Base-by-base conservation (phyloP, 2,329 filamentous ascomycete species). In the Fragosphaeria purpurea region DNA sequence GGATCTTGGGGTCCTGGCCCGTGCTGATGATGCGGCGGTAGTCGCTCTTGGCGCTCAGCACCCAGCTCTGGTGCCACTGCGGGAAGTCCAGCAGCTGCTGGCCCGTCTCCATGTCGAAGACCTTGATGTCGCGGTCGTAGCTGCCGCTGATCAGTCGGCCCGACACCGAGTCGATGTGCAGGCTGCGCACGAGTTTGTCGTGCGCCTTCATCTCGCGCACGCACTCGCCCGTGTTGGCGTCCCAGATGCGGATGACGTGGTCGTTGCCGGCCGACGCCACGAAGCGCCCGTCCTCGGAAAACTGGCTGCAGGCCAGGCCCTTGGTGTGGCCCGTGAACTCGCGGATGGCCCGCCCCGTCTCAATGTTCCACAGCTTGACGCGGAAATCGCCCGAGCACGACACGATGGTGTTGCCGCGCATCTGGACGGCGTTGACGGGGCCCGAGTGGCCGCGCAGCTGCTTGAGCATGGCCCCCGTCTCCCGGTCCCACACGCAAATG, bases 61-160 rank as follows among this genome's bases (percentile, higher is more conserved):
- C 94, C 93, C 93, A 98, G 67, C 88, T 95, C 9, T 85, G 85
- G 52, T 95, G 95, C 89, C 90, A 97, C 58, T 86, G 83, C n/a
- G 89, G 86, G 61, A 96, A 91, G 59, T 89, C 83, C 55, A 94
- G 79, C 53, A 91, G 77, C 58, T 88, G 76, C 44, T 82, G 72
- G 37, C 90, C 91, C 3, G 83, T 85, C 56, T 83, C 81, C 69
- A 93, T 85, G 64, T 96, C 86, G 67, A 89, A 96, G 1, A 97
- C 88, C 64, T 94, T 95, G 64, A 98, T 90, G 60, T 91, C 90
- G 60, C 88, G 87, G 64, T 98, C 93, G 65, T 98, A 98, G 63
- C 86, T 93, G 13, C 88, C 93, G 58, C 87, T 95, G 53, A 98
- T 79, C 34, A 98, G 82, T 46, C 93, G 82, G 13, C 86, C 85